Evolutionary conservation across 768 basidiomycete genomes (phyloP).

Genomic region (Hypsizygus marmoreus): DNA sequence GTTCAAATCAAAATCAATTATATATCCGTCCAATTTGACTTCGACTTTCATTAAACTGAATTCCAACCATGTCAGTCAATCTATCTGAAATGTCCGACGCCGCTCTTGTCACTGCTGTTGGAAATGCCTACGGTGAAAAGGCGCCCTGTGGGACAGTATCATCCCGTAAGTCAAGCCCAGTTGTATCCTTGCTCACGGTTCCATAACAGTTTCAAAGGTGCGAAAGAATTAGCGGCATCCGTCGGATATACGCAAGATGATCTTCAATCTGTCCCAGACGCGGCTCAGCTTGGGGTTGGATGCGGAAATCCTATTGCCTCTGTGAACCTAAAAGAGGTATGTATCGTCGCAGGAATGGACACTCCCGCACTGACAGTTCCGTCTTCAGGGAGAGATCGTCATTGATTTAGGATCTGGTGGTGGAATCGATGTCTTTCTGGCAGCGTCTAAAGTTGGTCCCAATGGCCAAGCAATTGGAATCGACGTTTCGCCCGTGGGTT

Average conservation of each 20-base stretch:
- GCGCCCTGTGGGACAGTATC: slow-evolving; percentile 18
- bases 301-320: slow-evolving; percentile 55
- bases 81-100: too few species aligned
- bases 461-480: slow-evolving; percentile 55
- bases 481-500: slow-evolving; percentile 49
- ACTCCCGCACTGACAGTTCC: background rate
- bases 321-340: slow-evolving; percentile 48
- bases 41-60: too few species aligned
- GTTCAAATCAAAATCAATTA: too few species aligned
- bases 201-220: background rate
- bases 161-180: background rate
- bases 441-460: slow-evolving; percentile 50
- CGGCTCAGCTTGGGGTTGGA: slow-evolving; percentile 50
- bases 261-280: slow-evolving; percentile 41
- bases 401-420: slow-evolving; percentile 61
- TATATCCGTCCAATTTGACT: too few species aligned
- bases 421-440: slow-evolving; percentile 57
- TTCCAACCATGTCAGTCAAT: too few species aligned
- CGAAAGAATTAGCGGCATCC: slow-evolving; percentile 33
- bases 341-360: background rate
- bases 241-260: slow-evolving; percentile 52
- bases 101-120: slow-evolving; percentile 6
- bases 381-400: slow-evolving; percentile 56
- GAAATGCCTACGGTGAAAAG: slow-evolving; percentile 7
- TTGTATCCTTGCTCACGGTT: background rate